Base-by-base conservation (phyloP, 306 rosid species). In the Quercus engelmannii region DNA sequence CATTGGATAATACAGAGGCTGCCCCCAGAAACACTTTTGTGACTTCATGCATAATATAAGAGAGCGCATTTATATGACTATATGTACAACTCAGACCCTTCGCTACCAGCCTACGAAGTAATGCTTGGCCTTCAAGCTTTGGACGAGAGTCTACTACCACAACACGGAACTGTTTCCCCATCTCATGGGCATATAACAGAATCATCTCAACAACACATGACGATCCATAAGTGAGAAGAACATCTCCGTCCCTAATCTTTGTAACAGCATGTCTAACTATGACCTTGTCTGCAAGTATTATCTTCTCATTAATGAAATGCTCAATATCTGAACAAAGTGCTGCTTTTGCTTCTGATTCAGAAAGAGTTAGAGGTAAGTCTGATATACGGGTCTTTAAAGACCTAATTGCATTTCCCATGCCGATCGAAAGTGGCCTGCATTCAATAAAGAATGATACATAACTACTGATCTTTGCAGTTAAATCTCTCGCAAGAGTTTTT, bases 391-490 rank as follows among this genome's bases (percentile, higher is more conserved):
- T 88, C 85, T 94, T 92, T 56, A 94, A 62, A 87, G 88, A 92
- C 83, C 90, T 86, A 69, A 94, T 86, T 51, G 96, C 93, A 86
- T 94, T 94, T 61, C 98, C 96, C 98, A 94, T 92, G 86, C 97
- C 88, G 51, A 92, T 77, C 51, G 98, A 94, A 75, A 94, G 89
- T 13, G 97, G 97, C 74, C 98, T 88, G 83, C 97, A 94, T 81
- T 94, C 94, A 17, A 75, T 84, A 49, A 94, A 82, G 86, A 89
- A 92, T 28, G 98, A 94, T 43, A 94, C 89, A 71, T 89, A 92
- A 83, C 92, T 85, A 71, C 86, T 82, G 74, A 94, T 82, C 86
- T 90, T 94, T 74, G 97, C 87, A 71, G 96, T 88, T 83, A 94
- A 87, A 67, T 94, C 97, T 83, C 97, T 85, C n/a, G 21, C 73